A percentile compares a stretch with the other conserved stretches of the same genome.
Conservation (phyloP, 2,329 filamentous ascomycete genomes). For the Penicillium sp. region DNA sequence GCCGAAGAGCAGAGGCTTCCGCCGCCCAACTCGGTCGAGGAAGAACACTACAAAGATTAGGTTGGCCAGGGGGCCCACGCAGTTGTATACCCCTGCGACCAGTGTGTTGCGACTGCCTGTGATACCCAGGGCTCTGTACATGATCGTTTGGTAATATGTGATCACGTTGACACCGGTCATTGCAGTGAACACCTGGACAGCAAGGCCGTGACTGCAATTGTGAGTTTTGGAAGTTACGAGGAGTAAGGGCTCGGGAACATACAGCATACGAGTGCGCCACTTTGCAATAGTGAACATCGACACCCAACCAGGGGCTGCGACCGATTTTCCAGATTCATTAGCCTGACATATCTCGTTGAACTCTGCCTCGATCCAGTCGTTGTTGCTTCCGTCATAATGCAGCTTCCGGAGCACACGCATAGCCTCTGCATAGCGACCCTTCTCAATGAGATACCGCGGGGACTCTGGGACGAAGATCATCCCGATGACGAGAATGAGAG, state of each 20-base stretch:
- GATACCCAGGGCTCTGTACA: slow-evolving; percentile 53
- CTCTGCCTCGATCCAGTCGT: slow-evolving; percentile 55
- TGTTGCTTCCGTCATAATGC: slow-evolving; percentile 54
- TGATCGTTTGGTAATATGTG: slow-evolving; percentile 43
- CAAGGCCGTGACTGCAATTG: slow-evolving; percentile 50
- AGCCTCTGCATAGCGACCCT: slow-evolving; percentile 50
- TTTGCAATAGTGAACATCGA: slow-evolving; percentile 44
- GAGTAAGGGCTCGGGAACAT: slow-evolving; percentile 8
- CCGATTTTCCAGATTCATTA: slow-evolving; percentile 59
- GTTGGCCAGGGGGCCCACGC: slow-evolving; percentile 49
- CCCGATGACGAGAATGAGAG: slow-evolving; percentile 36
- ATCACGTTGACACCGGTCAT: slow-evolving; percentile 47
- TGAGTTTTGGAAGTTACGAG: slow-evolving; percentile 1
- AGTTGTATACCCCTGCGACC: slow-evolving; percentile 62
- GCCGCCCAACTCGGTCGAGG: slow-evolving; percentile 55
- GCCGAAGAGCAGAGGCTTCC: slow-evolving; percentile 55
- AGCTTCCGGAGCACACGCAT: slow-evolving; percentile 53
- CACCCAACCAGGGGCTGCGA: slow-evolving; percentile 47
- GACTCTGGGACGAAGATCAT: slow-evolving; percentile 37
- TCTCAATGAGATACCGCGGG: slow-evolving; percentile 40
- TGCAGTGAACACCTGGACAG: slow-evolving; percentile 66
- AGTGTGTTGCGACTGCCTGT: slow-evolving; percentile 54
- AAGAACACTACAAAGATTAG: slow-evolving; percentile 56
- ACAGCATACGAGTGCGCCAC: slow-evolving; percentile 60
- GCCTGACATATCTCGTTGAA: slow-evolving; percentile 41